These are phyloP conservation scores for Phytophthora cajani DNA, from an alignment of 352 stramenopile genomes.

Conservation along the genomic window DNA sequence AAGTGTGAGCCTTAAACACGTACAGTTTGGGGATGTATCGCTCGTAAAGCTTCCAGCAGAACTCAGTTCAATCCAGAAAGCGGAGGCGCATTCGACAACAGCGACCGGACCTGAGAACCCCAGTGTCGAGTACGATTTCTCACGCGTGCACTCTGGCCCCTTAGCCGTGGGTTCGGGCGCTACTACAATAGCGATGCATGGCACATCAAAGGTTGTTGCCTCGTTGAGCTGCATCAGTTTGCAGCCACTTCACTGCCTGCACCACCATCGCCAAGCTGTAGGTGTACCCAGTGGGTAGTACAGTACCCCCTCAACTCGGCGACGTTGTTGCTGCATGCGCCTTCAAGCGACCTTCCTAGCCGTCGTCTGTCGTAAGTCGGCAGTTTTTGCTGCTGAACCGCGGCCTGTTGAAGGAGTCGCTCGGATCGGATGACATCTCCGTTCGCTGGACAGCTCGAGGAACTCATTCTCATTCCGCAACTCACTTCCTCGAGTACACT, in stretches of 20 bases:
- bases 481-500: slow-evolving; percentile 6
- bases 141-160: background rate
- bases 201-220: background rate
- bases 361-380: slow-evolving; percentile 10
- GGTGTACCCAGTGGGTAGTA: background rate
- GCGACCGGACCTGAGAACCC: background rate
- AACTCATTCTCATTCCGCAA: slow-evolving; percentile 30
- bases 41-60: background rate
- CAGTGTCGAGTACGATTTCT: background rate
- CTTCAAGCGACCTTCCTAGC: background rate
- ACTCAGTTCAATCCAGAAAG: too few relatives aligned
- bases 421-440: background rate
- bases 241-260: background rate
- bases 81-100: background rate
- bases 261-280: background rate
- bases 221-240: background rate
- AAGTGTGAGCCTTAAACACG: background rate
- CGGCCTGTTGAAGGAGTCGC: background rate
- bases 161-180: background rate
- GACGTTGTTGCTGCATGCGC: background rate
- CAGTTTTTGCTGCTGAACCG: slow-evolving; percentile 10
- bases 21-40: too few relatives aligned
- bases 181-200: background rate
- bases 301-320: background rate
- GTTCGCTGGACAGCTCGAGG: background rate